A percentile compares a stretch with the other conserved stretches of the same genome.
These are phyloP conservation scores for Mucor indicus DNA, from an alignment of 371 early-diverging fungal species.

Conservation along the genomic window DNA sequence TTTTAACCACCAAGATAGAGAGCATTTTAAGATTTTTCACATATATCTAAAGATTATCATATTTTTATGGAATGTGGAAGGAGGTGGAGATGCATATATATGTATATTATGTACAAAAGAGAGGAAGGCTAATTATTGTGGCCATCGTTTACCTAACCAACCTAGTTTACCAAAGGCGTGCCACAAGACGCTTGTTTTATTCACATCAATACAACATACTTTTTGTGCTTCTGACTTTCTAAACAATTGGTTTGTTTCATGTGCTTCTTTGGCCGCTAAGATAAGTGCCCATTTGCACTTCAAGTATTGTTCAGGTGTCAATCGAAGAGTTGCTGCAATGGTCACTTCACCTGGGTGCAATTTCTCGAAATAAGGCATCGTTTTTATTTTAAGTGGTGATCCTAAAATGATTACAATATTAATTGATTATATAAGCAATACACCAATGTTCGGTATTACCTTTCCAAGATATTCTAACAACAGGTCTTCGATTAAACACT, in stretches of 20 bases:
- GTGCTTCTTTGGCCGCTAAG: slow-evolving; percentile 31
- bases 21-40: too few relatives aligned
- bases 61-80: neutral
- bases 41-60: too few relatives aligned
- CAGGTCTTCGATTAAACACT: slow-evolving; percentile 18
- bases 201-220: slow-evolving; percentile 47
- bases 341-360: slow-evolving; percentile 59
- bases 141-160: slow-evolving; percentile 37
- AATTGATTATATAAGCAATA: too few relatives aligned
- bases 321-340: slow-evolving; percentile 67
- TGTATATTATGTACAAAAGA: too few relatives aligned
- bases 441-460: too few relatives aligned
- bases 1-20: too few relatives aligned
- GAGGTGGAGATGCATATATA: too few relatives aligned
- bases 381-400: slow-evolving; percentile 46
- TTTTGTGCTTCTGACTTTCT: slow-evolving; percentile 51
- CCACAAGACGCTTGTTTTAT: slow-evolving; percentile 43
- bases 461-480: slow-evolving; percentile 28
- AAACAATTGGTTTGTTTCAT: slow-evolving; percentile 23
- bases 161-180: slow-evolving; percentile 37
- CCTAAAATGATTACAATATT: slow-evolving; percentile 17
- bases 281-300: slow-evolving; percentile 45
- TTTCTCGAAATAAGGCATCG: slow-evolving; percentile 45
- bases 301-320: slow-evolving; percentile 69
- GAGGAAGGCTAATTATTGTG: slow-evolving; percentile 19